Base-by-base conservation (phyloP, 2,329 filamentous ascomycete species). In the Magnaporthales sp. region DNA sequence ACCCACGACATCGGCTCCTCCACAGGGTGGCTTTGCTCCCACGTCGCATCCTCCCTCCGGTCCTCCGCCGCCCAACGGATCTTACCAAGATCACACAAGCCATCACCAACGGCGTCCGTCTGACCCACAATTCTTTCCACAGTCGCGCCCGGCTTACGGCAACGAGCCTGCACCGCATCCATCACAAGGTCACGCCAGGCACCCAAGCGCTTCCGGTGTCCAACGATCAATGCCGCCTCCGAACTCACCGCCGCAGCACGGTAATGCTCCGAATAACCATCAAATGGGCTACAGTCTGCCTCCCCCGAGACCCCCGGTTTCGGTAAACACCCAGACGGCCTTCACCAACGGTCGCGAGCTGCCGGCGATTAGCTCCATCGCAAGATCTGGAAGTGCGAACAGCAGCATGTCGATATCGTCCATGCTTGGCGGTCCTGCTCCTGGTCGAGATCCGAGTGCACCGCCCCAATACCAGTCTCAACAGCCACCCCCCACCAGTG, bases 341-440 rank as follows among this genome's bases (percentile, higher is more conserved):
- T 84, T 83, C 65, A 76, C 80, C 0, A 77, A 80, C 4, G 77
- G 82, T 46, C 84, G 87, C 68, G 81, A 85, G 67, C 75, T 85
- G 15, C 83, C 84, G 0, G 81, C 84, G 1, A 77, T 87, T 13
- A 77, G 79, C 30, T 78, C 82, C 13, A 75, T 87, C 24, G 74
- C 81, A 29, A 79, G 84, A 67, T 77, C 81, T 3, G 80, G 78
- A 27, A 80, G 77, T 66, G 77, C 78, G 0, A 80, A 81, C 60
- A 85, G 83, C 73, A 83, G 82, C 73, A 87, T 87, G 85, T 86
- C 85, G 24, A 86, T 87, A 74, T 86, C 84, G 1, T 82, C 84
- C 6, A 86, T 87, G 83, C 76, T 87, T 6, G 84, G 84, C 22
- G 83, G 82, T 0, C 81, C 83, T 63, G 77, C 79, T 8, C 75